Percentiles rank a stretch among this genome's conserved stretches.
Conservation (phyloP, 805 yeast genomes). For the Saccharomycopsis fermentans region DNA sequence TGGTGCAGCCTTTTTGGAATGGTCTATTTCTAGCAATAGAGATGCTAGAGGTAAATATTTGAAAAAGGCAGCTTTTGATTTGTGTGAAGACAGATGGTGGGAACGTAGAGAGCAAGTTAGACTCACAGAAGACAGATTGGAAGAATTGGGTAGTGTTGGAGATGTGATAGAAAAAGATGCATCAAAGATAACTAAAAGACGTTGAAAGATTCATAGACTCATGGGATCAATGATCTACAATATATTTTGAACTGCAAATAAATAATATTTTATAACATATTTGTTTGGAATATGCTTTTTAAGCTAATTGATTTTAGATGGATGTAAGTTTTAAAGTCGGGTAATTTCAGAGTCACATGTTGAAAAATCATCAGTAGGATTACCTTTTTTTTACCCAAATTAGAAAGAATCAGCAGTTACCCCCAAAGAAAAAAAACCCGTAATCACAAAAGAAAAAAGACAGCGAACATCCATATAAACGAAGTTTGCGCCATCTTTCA, state of each 20-base stretch:
- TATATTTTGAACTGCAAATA: neutral
- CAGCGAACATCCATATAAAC: neutral
- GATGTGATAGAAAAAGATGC: slow-evolving; percentile 73
- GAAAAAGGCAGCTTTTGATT: slow-evolving; percentile 79
- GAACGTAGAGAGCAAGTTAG: slow-evolving; percentile 92
- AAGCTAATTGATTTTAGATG: neutral
- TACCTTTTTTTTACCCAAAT: neutral
- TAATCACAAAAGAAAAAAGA: neutral
- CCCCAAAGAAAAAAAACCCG: neutral
- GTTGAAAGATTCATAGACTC: slow-evolving; percentile 21
- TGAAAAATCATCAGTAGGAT: neutral
- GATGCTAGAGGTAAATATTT: slow-evolving; percentile 84
- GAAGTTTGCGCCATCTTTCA: neutral
- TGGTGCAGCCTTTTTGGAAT: slow-evolving; percentile 77
- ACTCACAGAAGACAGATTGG: slow-evolving; percentile 77
- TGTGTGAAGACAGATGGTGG: slow-evolving; percentile 96
- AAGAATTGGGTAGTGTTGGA: slow-evolving; percentile 85
- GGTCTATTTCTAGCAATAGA: slow-evolving; percentile 83
- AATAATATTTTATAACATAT: neutral
- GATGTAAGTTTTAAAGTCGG: neutral
- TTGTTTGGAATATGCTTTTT: neutral
- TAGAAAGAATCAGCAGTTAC: neutral
- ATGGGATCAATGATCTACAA: neutral
- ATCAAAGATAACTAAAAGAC: slow-evolving; percentile 40
- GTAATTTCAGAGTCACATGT: neutral